A percentile compares a stretch with the other conserved stretches of the same genome.
phyloP scores from a whole-genome alignment of 192 early-diverging fungal genomes.

The Linnemannia exigua region DNA sequence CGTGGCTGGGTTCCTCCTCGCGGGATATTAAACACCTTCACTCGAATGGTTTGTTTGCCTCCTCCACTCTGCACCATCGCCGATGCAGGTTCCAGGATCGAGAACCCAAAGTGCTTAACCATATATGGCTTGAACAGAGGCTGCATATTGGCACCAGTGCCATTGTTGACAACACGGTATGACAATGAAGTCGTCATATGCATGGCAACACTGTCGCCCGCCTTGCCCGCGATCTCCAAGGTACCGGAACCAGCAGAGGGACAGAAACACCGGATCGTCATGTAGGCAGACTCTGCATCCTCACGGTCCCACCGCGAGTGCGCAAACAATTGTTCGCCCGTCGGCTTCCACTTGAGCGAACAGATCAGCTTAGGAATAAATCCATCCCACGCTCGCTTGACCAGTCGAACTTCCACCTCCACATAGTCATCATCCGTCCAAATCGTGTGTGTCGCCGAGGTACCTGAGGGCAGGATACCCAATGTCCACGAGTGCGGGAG shows the following conservation, averaged over 20 bases:
- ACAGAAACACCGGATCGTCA: slow-evolving; percentile 33
- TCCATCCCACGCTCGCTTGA: slow-evolving; percentile 13
- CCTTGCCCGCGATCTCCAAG: not conserved
- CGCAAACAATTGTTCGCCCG: not conserved
- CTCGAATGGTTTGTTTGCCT: slow-evolving; percentile 15
- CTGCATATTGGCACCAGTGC: slow-evolving; percentile 24
- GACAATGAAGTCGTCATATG: not conserved
- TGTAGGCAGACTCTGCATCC: slow-evolving; percentile 16
- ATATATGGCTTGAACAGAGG: slow-evolving; percentile 12
- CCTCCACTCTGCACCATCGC: slow-evolving; percentile 17
- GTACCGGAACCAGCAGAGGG: slow-evolving; percentile 20
- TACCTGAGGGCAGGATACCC: slow-evolving; percentile 1
- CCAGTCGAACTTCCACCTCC: slow-evolving; percentile 27
- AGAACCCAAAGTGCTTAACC: slow-evolving; percentile 4
- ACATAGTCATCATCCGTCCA: slow-evolving; percentile 35
- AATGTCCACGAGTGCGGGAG: slow-evolving; percentile 8
- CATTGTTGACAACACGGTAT: slow-evolving; percentile 35
- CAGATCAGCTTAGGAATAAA: not conserved
- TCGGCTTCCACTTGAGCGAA: slow-evolving; percentile 18
- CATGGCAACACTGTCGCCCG: not conserved
- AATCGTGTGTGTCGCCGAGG: slow-evolving; percentile 4
- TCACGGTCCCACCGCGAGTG: slow-evolving; percentile 21
- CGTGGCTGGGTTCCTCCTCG: not conserved
- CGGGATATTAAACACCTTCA: slow-evolving; percentile 16
- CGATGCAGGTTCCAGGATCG: slow-evolving; percentile 31